A percentile compares a stretch with the other conserved stretches of the same genome.
These are phyloP conservation scores for Ceratopteris richardii DNA, from an alignment of 75 land plant species.

Conservation along the genomic window DNA sequence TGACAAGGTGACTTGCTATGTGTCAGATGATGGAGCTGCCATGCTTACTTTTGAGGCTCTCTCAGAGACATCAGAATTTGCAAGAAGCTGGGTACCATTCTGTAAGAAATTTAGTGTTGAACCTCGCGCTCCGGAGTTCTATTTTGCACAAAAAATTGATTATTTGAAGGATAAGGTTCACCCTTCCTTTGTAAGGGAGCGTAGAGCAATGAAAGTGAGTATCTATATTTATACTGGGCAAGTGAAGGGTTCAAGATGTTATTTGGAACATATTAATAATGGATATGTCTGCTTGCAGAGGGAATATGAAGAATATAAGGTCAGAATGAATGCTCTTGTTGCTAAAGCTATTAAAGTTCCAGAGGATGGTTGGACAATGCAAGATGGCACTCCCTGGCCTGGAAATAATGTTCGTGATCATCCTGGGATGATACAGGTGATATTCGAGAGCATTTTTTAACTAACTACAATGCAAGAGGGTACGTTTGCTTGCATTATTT, in stretches of 20 bases:
- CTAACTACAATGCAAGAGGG: neutral
- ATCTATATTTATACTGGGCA: neutral
- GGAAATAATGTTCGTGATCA: constrained; percentile 61
- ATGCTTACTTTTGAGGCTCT: constrained; percentile 79
- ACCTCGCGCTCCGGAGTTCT: constrained; percentile 59
- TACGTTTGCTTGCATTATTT: too few species aligned
- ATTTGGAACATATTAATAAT: neutral
- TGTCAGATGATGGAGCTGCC: constrained; percentile 70
- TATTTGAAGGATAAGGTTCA: constrained; percentile 60
- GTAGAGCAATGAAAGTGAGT: constrained; percentile 61
- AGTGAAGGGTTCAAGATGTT: neutral
- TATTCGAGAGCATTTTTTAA: neutral
- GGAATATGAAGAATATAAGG: constrained; percentile 77
- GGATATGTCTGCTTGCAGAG: constrained; percentile 32
- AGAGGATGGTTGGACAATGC: constrained; percentile 69
- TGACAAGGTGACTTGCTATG: constrained; percentile 61
- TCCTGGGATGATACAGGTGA: constrained; percentile 71
- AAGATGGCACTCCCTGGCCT: constrained; percentile 71
- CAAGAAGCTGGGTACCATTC: constrained; percentile 72
- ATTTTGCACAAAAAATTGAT: constrained; percentile 66
- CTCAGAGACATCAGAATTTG: constrained; percentile 59
- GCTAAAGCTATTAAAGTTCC: constrained; percentile 56
- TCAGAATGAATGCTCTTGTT: constrained; percentile 63
- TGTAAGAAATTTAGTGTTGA: constrained; percentile 58
- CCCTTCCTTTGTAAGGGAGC: constrained; percentile 51